A percentile compares a stretch with the other conserved stretches of the same genome.
Conservation (phyloP, 2,329 filamentous ascomycete species). For the Arachnopeziza araneosa region DNA sequence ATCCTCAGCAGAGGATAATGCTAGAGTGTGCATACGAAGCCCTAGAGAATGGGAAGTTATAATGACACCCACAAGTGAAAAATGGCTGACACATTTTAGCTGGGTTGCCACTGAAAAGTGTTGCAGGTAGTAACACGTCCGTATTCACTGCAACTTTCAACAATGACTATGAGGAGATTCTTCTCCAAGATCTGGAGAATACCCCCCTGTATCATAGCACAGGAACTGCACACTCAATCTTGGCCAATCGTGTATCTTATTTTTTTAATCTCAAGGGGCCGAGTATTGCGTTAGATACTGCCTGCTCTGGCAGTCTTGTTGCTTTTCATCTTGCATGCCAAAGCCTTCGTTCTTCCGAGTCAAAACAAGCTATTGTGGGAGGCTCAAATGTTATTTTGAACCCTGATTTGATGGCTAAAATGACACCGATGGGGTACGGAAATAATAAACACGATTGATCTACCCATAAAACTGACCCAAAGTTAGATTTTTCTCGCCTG, state of each 20-base stretch:
- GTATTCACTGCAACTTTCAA: neutral
- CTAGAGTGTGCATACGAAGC: slow-evolving; percentile 33
- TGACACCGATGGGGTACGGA: neutral
- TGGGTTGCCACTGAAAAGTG: neutral
- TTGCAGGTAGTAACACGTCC: neutral
- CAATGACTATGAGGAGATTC: neutral
- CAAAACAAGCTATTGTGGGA: slow-evolving; percentile 37
- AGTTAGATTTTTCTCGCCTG: slow-evolving; percentile 27
- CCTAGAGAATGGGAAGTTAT: slow-evolving; percentile 35
- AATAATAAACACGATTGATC: neutral
- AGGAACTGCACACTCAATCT: slow-evolving; percentile 13
- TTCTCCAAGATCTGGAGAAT: neutral
- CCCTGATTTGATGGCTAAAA: slow-evolving; percentile 40
- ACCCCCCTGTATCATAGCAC: neutral
- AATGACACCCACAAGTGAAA: slow-evolving; percentile 26
- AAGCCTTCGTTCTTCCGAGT: slow-evolving; percentile 41
- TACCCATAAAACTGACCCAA: neutral
- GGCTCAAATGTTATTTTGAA: slow-evolving; percentile 30
- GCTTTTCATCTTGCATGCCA: slow-evolving; percentile 51
- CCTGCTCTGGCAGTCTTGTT: slow-evolving; percentile 41
- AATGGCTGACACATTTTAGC: neutral
- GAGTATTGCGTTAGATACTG: slow-evolving; percentile 1
- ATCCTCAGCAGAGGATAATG: slow-evolving; percentile 34
- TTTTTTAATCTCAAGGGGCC: slow-evolving; percentile 5
- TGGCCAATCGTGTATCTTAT: slow-evolving; percentile 4